Conservation (phyloP, 2,329 filamentous ascomycete genomes). For the Botrytis galanthina region DNA sequence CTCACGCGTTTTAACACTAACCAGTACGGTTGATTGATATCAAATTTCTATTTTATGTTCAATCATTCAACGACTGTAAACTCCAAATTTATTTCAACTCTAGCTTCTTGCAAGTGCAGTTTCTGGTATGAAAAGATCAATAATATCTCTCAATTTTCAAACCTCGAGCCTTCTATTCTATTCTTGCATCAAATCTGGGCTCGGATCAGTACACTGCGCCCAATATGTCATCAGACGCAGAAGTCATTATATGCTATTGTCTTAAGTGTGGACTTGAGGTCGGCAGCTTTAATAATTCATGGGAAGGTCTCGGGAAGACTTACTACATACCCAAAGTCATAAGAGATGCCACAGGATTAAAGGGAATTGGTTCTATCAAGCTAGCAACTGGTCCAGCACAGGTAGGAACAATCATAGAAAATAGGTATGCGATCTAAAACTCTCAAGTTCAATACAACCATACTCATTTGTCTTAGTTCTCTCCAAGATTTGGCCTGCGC, state of each 20-base stretch:
- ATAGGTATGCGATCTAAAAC: slow-evolving; percentile 28
- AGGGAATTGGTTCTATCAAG: slow-evolving; percentile 30
- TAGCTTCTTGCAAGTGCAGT: background rate
- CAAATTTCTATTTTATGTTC: background rate
- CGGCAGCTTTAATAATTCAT: slow-evolving; percentile 35
- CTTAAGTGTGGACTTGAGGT: slow-evolving; percentile 33
- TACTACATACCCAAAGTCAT: slow-evolving; percentile 35
- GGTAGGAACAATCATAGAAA: slow-evolving; percentile 33
- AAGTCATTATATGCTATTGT: slow-evolving; percentile 27
- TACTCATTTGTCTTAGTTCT: slow-evolving; percentile 26
- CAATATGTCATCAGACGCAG: slow-evolving; percentile 9
- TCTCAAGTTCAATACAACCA: background rate
- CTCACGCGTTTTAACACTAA: background rate
- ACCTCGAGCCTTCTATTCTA: background rate
- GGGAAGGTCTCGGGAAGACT: slow-evolving; percentile 37
- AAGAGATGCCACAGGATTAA: slow-evolving; percentile 28
- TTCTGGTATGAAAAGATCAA: background rate
- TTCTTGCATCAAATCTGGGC: background rate
- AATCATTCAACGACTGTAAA: background rate
- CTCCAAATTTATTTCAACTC: background rate
- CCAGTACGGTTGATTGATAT: background rate
- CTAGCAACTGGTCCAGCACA: slow-evolving; percentile 24
- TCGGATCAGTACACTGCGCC: background rate
- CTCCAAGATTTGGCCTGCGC: slow-evolving; percentile 36
- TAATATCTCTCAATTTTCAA: background rate